Evolutionary conservation across 768 basidiomycete genomes (phyloP).

Genomic region (Kwoniella newhampshirensis): DNA sequence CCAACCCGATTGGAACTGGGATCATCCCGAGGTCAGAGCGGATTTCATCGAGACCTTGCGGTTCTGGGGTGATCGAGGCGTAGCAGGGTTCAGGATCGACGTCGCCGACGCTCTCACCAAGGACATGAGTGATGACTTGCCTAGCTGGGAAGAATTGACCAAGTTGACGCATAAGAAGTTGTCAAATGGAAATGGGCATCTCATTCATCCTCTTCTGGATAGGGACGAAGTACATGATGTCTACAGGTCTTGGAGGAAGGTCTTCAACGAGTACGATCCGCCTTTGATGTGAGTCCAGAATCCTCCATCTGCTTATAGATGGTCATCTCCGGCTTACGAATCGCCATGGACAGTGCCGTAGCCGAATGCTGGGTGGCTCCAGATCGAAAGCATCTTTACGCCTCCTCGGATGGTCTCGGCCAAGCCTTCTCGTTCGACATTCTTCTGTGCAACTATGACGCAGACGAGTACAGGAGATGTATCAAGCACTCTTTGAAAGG

Average conservation of each 20-base stretch:
- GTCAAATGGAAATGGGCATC: conserved; percentile 18
- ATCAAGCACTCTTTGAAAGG: conserved; percentile 26
- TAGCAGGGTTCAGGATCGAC: conserved; percentile 43
- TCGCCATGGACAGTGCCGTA: conserved; percentile 44
- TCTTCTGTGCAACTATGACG: conserved; percentile 32
- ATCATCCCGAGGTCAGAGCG: conserved; percentile 35
- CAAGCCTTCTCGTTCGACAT: conserved; percentile 48
- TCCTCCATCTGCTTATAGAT: not conserved
- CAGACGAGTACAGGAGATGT: conserved; percentile 24
- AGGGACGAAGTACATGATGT: conserved; percentile 40
- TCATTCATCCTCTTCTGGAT: conserved; percentile 34
- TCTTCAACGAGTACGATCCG: conserved; percentile 44
- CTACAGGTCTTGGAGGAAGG: conserved; percentile 41
- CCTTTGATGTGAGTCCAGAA: conserved; percentile 37
- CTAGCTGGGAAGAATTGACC: conserved; percentile 23
- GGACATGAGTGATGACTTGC: conserved; percentile 28
- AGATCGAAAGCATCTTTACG: conserved; percentile 37
- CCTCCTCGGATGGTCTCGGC: conserved; percentile 38
- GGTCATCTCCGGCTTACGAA: not conserved
- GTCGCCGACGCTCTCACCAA: conserved; percentile 43
- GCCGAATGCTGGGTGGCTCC: conserved; percentile 45
- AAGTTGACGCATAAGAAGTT: conserved; percentile 23
- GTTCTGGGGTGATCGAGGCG: conserved; percentile 46
- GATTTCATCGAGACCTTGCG: conserved; percentile 41
- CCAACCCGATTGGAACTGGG: conserved; percentile 48